phyloP scores from a whole-genome alignment of 179 eudicot species.

The Silene noctiflora region DNA sequence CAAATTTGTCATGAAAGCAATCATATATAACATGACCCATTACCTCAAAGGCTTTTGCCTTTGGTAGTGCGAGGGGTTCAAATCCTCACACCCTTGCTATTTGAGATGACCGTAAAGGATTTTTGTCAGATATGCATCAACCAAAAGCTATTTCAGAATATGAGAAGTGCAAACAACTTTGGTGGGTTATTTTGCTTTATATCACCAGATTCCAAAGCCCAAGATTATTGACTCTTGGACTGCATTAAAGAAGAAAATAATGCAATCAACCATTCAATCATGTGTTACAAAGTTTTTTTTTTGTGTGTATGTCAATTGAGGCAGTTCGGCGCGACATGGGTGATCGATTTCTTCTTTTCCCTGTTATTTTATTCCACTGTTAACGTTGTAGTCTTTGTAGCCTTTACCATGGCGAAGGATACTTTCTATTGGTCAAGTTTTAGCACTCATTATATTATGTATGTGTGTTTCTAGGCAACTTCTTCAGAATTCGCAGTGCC shows the following conservation, averaged over 20 bases:
- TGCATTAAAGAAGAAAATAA: neutral
- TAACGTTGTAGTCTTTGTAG: neutral
- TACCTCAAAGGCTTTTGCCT: neutral
- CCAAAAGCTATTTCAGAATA: neutral
- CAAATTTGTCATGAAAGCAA: neutral
- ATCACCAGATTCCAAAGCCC: neutral
- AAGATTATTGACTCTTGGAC: neutral
- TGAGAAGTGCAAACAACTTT: neutral
- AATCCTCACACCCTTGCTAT: neutral
- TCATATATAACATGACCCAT: neutral
- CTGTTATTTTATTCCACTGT: neutral
- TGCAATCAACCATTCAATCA: neutral
- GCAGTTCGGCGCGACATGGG: neutral
- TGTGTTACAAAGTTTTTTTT: neutral
- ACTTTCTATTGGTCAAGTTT: neutral
- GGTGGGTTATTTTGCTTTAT: neutral
- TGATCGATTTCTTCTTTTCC: neutral
- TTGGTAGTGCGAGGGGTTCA: neutral
- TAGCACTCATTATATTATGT: conserved; percentile 2
- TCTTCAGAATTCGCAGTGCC: conserved; percentile 62
- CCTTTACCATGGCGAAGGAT: conserved; percentile 4
- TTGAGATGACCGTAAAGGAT: neutral
- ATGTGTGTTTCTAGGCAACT: conserved; percentile 44
- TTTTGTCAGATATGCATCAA: neutral
- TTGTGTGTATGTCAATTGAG: conserved; percentile 5